Percentiles rank a stretch among this genome's conserved stretches.
phyloP scores from a whole-genome alignment of 257 asterid species.

The Solanum chmielewskii region DNA sequence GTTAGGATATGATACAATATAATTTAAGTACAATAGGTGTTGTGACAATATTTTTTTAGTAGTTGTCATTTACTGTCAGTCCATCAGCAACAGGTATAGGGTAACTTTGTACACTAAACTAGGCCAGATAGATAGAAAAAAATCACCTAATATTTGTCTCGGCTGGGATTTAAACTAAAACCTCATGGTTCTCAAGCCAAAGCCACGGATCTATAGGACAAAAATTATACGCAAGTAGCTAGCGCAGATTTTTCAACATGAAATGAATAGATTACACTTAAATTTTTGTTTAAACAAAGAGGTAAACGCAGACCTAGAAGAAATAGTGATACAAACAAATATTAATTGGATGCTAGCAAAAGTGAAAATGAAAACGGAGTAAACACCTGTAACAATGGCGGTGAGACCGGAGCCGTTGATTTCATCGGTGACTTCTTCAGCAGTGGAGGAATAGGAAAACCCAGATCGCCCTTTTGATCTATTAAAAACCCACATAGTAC shows the following conservation, averaged over 20 bases:
- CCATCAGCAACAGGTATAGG: too few species aligned
- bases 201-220: neutral
- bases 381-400: conserved; percentile 75
- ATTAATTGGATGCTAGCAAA: too few species aligned
- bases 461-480: conserved; percentile 43
- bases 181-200: neutral
- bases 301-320: neutral
- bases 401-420: conserved; percentile 74
- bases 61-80: neutral
- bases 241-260: neutral
- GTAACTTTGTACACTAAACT: neutral
- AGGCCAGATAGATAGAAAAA: neutral
- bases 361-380: neutral
- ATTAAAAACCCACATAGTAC: conserved; percentile 27
- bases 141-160: neutral
- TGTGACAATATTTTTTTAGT: neutral
- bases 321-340: too few species aligned
- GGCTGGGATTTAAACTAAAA: too few species aligned
- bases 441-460: conserved; percentile 54
- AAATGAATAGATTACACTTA: too few species aligned
- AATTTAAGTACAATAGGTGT: neutral
- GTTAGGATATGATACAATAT: neutral
- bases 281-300: too few species aligned
- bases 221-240: neutral
- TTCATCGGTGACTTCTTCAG: conserved; percentile 66